Evolutionary conservation across 2,329 filamentous ascomycete genomes (phyloP), one percentile per base, ranked within the genome.

Genomic region (Emmonsiellopsis sp.): DNA sequence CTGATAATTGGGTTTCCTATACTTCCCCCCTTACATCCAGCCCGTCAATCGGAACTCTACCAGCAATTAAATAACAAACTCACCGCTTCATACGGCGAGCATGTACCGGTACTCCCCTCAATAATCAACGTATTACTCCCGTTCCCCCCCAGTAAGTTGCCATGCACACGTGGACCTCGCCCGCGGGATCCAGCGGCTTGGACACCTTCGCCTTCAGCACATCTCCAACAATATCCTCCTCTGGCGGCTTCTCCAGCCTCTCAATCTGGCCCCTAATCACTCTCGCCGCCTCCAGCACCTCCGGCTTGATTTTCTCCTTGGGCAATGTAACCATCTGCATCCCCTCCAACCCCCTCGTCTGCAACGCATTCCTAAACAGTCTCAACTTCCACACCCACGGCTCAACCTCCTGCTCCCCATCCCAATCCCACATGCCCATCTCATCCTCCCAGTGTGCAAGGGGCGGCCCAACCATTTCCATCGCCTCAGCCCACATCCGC

Each of bases 261-360:
- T 43, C 55, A 33, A 63, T 60, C 52, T 59, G 55, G 36, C 49
- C 45, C 14, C 57, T 51, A 21, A 63, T 43, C 40, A 14, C 10
- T 1, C 44, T 33, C 5, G 42, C 52, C 33, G 34, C 48, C 14
- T 55, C 56, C 36, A 63, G 52, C 49, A 54, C 49, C 31, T 54
- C 49, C 33, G 55, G 57, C 55, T 58, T 60, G 31, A 56, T 52
- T 27, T 53, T 55, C n/a, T 60, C 49, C 49, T 53, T 56, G 6
- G 56, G 56, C 8, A 63, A 14, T 53, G 62, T 62, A 37, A 67
- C 60, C 57, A 68, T 60, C 27, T 60, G 61, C 50, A 66, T 55
- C 5, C 65, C 65, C 27, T 63, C 60, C 6, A 68, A 53, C 1
- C 66, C 66, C 49, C 65, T 64, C 39, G 54, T 61, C 27, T 63